These are phyloP conservation scores for Tetrapisispora namnaoensis DNA, from an alignment of 805 yeast species.

Conservation along the genomic window DNA sequence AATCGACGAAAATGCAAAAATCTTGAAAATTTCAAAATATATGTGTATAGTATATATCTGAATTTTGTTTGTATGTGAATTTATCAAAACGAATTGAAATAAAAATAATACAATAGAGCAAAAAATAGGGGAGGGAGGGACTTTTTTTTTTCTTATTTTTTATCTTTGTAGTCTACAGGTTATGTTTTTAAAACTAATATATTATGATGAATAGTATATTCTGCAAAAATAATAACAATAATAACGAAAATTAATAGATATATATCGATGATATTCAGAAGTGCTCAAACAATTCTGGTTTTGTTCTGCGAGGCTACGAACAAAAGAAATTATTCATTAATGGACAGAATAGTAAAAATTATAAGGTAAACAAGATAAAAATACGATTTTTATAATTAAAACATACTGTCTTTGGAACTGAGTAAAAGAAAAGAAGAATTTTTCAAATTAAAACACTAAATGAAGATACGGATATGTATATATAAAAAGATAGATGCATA, in stretches of 20 bases:
- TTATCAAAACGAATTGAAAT: too few relatives aligned
- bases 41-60: too few relatives aligned
- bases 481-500: too few relatives aligned
- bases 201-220: too few relatives aligned
- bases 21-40: background rate
- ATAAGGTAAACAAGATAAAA: constrained; percentile 4
- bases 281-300: too few relatives aligned
- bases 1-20: background rate
- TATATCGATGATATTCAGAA: too few relatives aligned
- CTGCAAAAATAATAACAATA: background rate
- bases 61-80: too few relatives aligned
- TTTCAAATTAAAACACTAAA: background rate
- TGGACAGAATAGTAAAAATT: background rate
- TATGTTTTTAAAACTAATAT: too few relatives aligned
- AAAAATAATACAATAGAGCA: too few relatives aligned
- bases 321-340: too few relatives aligned
- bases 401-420: constrained; percentile 7
- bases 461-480: background rate
- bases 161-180: background rate
- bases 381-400: constrained; percentile 14
- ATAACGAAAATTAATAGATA: background rate
- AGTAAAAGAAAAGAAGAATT: background rate
- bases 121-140: background rate
- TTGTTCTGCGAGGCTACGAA: too few relatives aligned
- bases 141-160: background rate